phyloP scores from a whole-genome alignment of 2,329 filamentous ascomycete species.

The Diplocarpon rosae region DNA sequence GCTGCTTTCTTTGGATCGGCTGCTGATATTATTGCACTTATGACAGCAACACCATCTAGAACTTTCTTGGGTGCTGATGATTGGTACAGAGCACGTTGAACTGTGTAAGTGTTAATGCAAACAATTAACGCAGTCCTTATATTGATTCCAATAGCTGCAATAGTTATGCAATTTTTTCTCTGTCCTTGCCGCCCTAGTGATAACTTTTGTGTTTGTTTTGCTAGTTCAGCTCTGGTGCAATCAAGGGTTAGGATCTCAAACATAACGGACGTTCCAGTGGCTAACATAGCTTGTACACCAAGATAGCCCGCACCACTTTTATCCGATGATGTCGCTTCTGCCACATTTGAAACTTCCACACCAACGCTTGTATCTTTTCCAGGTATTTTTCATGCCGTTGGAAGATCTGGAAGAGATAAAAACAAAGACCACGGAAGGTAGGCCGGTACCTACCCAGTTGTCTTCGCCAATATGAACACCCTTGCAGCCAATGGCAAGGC shows the following conservation, averaged over 20 bases:
- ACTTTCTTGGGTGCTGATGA: constrained; percentile 41
- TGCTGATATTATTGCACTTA: constrained; percentile 77
- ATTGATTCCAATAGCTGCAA: constrained; percentile 32
- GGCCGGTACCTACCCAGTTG: constrained; percentile 57
- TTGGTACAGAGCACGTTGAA: constrained; percentile 64
- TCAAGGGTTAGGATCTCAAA: constrained; percentile 69
- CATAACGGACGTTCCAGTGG: constrained; percentile 31
- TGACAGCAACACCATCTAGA: constrained; percentile 75
- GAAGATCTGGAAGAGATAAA: constrained; percentile 36
- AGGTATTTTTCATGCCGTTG: constrained; percentile 58
- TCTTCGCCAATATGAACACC: constrained; percentile 94
- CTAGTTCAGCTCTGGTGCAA: constrained; percentile 31
- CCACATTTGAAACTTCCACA: constrained; percentile 65
- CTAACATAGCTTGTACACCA: constrained; percentile 60
- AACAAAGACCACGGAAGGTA: background rate
- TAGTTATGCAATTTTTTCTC: constrained; percentile 51
- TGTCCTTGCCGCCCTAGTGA: constrained; percentile 64
- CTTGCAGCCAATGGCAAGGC: constrained; percentile 73
- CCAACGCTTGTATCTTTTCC: constrained; percentile 75
- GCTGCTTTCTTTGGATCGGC: constrained; percentile 55
- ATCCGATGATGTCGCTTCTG: constrained; percentile 64
- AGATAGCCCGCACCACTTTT: constrained; percentile 77
- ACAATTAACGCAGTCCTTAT: constrained; percentile 74
- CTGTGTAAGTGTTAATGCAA: constrained; percentile 69
- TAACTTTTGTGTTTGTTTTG: constrained; percentile 77